These are phyloP conservation scores for Coemansia sp. DNA, from an alignment of 192 early-diverging fungal species.

Conservation along the genomic window DNA sequence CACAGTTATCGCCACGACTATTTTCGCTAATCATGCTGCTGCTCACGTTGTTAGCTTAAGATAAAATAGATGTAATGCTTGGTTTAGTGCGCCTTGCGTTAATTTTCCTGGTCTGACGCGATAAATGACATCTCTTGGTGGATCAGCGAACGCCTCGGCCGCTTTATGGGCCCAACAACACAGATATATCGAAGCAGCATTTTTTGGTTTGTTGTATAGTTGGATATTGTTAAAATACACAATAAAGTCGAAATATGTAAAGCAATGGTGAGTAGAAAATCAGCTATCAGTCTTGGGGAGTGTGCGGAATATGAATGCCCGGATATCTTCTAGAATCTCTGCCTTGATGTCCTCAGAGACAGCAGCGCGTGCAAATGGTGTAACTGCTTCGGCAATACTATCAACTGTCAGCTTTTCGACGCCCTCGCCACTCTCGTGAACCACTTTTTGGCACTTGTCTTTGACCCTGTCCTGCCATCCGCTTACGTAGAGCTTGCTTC, in stretches of 20 bases:
- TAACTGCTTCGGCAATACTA: constrained; percentile 43
- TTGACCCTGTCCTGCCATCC: constrained; percentile 54
- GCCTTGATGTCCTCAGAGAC: constrained; percentile 48
- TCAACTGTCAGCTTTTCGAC: constrained; percentile 42
- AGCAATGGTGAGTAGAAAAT: background rate
- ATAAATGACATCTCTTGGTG: too few species aligned
- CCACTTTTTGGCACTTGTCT: constrained; percentile 44
- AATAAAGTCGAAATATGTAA: too few species aligned
- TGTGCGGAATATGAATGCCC: constrained; percentile 37
- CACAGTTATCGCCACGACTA: background rate
- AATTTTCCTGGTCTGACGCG: too few species aligned
- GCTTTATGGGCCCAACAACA: too few species aligned
- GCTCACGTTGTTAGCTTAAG: background rate
- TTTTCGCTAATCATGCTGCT: background rate
- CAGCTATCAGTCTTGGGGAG: constrained; percentile 40
- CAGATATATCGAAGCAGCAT: too few species aligned
- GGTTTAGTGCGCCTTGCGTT: too few species aligned
- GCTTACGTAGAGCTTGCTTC: constrained; percentile 43
- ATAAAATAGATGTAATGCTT: too few species aligned
- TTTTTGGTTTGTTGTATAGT: too few species aligned
- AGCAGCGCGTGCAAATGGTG: constrained; percentile 36
- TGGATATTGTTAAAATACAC: too few species aligned
- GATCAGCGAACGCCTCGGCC: too few species aligned
- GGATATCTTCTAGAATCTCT: constrained; percentile 46
- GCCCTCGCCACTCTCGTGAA: constrained; percentile 29